Percentiles rank a stretch among this genome's conserved stretches.
phyloP scores from a whole-genome alignment of 345 rosid genomes.

The Populus ilicifolia region DNA sequence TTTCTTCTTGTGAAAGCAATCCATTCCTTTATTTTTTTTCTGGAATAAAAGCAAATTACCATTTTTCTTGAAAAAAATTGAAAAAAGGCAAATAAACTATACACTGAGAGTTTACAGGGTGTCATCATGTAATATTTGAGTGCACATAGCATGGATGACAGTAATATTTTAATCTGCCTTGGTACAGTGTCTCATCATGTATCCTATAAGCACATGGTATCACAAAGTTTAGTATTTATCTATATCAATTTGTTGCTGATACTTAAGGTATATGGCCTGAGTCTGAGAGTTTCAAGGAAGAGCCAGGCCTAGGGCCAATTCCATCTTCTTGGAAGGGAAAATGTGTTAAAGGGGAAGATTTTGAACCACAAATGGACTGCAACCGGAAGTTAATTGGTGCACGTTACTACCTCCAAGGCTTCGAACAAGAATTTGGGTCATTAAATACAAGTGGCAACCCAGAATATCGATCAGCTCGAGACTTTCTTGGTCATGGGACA shows the following conservation, averaged over 20 bases:
- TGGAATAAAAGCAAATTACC: not conserved
- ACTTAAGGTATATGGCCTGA: conserved; percentile 70
- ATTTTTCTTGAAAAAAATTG: not conserved
- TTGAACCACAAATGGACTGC: conserved; percentile 47
- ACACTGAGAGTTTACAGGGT: too few relatives aligned
- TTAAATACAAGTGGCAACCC: conserved; percentile 25
- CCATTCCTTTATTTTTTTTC: too few relatives aligned
- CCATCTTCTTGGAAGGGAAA: conserved; percentile 59
- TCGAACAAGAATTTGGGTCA: conserved; percentile 35
- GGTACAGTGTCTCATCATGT: too few relatives aligned
- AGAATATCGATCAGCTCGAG: conserved; percentile 58
- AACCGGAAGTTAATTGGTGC: conserved; percentile 69
- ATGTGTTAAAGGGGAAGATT: conserved; percentile 51
- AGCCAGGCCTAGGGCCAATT: conserved; percentile 33
- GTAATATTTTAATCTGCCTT: too few relatives aligned
- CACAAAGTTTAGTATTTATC: too few relatives aligned
- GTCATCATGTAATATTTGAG: too few relatives aligned
- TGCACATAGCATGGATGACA: too few relatives aligned
- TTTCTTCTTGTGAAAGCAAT: too few relatives aligned
- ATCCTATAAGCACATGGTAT: too few relatives aligned
- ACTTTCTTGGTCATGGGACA: conserved; percentile 58
- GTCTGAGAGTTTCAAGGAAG: conserved; percentile 56
- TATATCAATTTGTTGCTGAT: not conserved
- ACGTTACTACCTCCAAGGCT: conserved; percentile 54
- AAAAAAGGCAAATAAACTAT: not conserved